A percentile compares a stretch with the other conserved stretches of the same genome.
These are phyloP conservation scores for Orobanche coerulescens DNA, from an alignment of 257 asterid genomes.

Conservation along the genomic window DNA sequence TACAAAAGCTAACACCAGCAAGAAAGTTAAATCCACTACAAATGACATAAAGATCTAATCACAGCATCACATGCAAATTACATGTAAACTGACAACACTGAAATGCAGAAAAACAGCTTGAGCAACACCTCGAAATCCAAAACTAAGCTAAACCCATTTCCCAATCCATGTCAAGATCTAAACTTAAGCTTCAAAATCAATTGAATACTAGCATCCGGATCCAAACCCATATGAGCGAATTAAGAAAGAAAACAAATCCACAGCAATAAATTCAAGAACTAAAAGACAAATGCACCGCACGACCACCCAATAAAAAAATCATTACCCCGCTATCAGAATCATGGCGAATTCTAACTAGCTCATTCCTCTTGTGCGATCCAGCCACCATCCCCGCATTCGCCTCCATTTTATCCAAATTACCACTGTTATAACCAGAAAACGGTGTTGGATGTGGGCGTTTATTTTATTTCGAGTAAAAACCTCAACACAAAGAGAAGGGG, in stretches of 20 bases:
- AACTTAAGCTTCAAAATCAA: slow-evolving; percentile 13
- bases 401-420: slow-evolving; percentile 39
- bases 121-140: slow-evolving; percentile 14
- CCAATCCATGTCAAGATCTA: slow-evolving; percentile 30
- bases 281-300: slow-evolving; percentile 23
- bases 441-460: neutral
- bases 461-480: neutral
- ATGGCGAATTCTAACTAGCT: slow-evolving; percentile 56
- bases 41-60: too few relatives aligned
- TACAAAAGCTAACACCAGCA: neutral
- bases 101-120: neutral
- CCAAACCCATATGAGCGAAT: slow-evolving; percentile 19
- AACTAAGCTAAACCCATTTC: slow-evolving; percentile 1
- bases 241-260: neutral
- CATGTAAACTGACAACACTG: too few relatives aligned
- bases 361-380: slow-evolving; percentile 74
- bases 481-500: slow-evolving; percentile 19
- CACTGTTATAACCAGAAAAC: neutral
- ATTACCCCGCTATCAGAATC: slow-evolving; percentile 79
- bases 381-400: slow-evolving; percentile 75
- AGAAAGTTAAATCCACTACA: neutral
- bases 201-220: slow-evolving; percentile 27
- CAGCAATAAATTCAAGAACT: slow-evolving; percentile 6
- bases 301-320: neutral
- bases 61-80: too few relatives aligned